phyloP scores from a whole-genome alignment of 441 rosid species.

The Syzygium malaccense region DNA sequence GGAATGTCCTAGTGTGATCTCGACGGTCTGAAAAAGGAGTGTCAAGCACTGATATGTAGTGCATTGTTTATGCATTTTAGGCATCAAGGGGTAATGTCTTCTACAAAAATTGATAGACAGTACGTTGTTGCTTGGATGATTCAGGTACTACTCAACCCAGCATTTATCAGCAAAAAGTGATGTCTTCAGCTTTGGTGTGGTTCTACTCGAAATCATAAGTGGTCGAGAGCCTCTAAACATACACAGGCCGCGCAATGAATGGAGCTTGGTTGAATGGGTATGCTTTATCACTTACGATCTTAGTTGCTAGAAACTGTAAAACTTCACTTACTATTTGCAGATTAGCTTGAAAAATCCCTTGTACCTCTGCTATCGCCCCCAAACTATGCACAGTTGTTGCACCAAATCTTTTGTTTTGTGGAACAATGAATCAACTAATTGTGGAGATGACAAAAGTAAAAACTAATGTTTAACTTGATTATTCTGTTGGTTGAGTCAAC shows the following conservation, averaged over 20 bases:
- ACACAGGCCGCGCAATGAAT: slow-evolving; percentile 57
- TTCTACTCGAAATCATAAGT: slow-evolving; percentile 62
- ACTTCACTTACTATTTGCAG: neutral
- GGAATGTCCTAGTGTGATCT: neutral
- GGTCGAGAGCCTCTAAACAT: slow-evolving; percentile 74
- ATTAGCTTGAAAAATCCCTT: neutral
- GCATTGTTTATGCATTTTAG: neutral
- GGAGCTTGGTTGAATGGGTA: slow-evolving; percentile 93
- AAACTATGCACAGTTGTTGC: neutral
- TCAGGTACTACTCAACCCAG: slow-evolving; percentile 72
- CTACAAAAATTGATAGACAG: neutral
- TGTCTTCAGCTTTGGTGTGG: slow-evolving; percentile 75
- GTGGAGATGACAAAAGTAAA: neutral
- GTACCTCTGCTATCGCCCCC: neutral
- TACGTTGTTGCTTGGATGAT: neutral
- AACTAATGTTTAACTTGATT: neutral
- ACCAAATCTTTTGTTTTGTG: neutral
- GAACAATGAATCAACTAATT: neutral
- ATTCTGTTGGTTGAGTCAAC: neutral
- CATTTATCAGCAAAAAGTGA: slow-evolving; percentile 71
- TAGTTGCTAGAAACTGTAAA: neutral
- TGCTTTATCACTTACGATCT: slow-evolving; percentile 4
- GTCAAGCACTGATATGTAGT: neutral
- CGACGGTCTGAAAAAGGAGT: neutral
- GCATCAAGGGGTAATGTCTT: neutral